Base-by-base conservation (phyloP, 306 rosid species). In the Cyamopsis tetragonoloba region DNA sequence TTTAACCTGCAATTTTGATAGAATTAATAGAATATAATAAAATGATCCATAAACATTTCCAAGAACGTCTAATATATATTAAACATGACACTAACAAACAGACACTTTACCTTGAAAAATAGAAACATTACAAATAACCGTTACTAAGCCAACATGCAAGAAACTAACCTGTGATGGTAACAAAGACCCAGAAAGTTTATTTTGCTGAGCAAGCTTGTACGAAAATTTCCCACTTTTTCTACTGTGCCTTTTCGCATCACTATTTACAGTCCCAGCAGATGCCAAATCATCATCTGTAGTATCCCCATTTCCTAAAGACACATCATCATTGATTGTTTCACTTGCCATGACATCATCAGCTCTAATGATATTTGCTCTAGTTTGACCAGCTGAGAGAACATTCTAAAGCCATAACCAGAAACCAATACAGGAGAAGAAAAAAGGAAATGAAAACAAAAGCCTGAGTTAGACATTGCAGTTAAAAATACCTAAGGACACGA, bases 131-230 rank as follows among this genome's bases (percentile, higher is more conserved):
- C 68, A 24, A 50, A 50, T 6, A 2, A 41, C 4, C 24, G 8
- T n/a, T 47, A 22, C 17, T 28, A 56, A 38, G 38, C 14, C 35
- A 70, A 59, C 32, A 20, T 27, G 60, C 73, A 72, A 64, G 47
- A 43, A 83, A 55, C 81, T 66, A 62, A 89, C 97, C 88, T 84
- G 78, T 15, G 88, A 79, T 60, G 98, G 98, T 69, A 88, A 67
- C 65, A 89, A 62, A 59, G 86, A 75, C 60, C 91, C 91, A 0
- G 87, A 44, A 27, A 70, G 80, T 9, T 24, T 39, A 58, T 19
- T 84, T 72, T 76, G 85, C 73, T 53, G 50, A 27, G 66, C 32
- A 26, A 84, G 71, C 64, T 71, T 75, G 73, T 1, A n/a, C 67
- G 70, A 58, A 46, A 63, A 80, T 24, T 62, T 59, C 28, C 39